A percentile compares a stretch with the other conserved stretches of the same genome.
Conservation (phyloP, 2,329 filamentous ascomycete genomes). For the Colletotrichum graminicola region DNA sequence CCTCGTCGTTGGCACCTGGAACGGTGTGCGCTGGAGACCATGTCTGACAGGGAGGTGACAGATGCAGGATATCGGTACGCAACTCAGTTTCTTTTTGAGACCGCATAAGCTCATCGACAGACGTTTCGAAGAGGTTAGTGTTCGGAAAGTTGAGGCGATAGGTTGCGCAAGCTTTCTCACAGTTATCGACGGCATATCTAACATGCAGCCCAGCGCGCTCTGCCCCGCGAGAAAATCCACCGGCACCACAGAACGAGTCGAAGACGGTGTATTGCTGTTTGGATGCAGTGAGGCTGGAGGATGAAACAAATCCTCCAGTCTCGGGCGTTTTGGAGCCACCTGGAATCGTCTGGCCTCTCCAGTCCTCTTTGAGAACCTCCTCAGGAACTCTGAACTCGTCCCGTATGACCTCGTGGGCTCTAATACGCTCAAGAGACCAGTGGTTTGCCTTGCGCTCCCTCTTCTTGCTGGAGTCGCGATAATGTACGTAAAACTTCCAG, state of each 20-base stretch:
- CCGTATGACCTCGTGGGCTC: slow-evolving; percentile 48
- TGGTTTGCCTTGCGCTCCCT: slow-evolving; percentile 47
- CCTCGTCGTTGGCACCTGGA: slow-evolving; percentile 69
- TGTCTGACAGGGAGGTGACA: slow-evolving; percentile 83
- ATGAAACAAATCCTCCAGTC: not conserved
- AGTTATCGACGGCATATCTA: slow-evolving; percentile 74
- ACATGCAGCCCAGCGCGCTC: slow-evolving; percentile 67
- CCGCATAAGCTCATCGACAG: slow-evolving; percentile 63
- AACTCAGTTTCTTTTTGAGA: slow-evolving; percentile 47
- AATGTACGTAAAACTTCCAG: slow-evolving; percentile 58
- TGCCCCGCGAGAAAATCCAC: slow-evolving; percentile 77
- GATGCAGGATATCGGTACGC: slow-evolving; percentile 76
- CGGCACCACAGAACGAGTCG: slow-evolving; percentile 80
- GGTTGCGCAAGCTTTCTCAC: slow-evolving; percentile 66
- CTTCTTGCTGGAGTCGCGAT: slow-evolving; percentile 47
- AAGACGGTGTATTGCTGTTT: slow-evolving; percentile 73
- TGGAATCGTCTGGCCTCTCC: slow-evolving; percentile 54
- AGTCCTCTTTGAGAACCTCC: slow-evolving; percentile 49
- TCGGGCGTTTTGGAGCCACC: slow-evolving; percentile 52
- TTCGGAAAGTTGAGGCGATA: slow-evolving; percentile 70
- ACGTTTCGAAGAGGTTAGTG: slow-evolving; percentile 60
- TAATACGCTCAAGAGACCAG: slow-evolving; percentile 53
- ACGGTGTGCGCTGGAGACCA: slow-evolving; percentile 80
- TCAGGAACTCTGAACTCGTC: slow-evolving; percentile 48
- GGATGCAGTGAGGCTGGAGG: not conserved